A percentile compares a stretch with the other conserved stretches of the same genome.
Conservation (phyloP, 345 rosid genomes). For the Sisymbrium irio region DNA sequence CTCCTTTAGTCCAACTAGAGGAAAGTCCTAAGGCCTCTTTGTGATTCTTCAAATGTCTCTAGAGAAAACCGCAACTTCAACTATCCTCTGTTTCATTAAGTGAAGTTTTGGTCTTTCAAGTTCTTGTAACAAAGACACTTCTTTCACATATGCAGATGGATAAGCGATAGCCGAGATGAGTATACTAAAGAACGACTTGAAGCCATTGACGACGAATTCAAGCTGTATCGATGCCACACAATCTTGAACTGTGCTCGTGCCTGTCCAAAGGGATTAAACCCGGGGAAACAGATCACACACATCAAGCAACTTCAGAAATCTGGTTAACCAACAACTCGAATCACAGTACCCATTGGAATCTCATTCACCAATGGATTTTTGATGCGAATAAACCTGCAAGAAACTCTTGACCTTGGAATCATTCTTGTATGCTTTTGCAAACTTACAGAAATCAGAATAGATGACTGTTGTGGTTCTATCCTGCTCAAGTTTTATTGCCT, state of each 20-base stretch:
- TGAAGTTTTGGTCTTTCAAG: background rate
- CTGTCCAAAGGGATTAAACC: slow-evolving; percentile 97
- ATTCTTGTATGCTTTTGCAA: slow-evolving; percentile 14
- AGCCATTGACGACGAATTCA: slow-evolving; percentile 86
- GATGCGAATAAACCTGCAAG: slow-evolving; percentile 18
- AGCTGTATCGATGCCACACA: slow-evolving; percentile 94
- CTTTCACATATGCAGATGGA: slow-evolving; percentile 59
- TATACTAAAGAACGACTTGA: slow-evolving; percentile 77
- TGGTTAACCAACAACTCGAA: background rate
- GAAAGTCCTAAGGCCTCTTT: background rate
- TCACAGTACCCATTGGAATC: background rate
- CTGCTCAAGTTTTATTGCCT: background rate
- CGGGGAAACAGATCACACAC: slow-evolving; percentile 80
- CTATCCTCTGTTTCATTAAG: background rate
- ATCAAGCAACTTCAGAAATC: slow-evolving; percentile 57
- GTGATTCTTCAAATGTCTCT: background rate
- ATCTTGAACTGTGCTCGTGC: slow-evolving; percentile 96
- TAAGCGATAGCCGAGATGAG: slow-evolving; percentile 93
- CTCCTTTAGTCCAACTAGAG: background rate
- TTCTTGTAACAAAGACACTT: background rate
- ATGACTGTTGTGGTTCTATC: background rate
- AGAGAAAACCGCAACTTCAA: background rate
- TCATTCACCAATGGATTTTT: background rate
- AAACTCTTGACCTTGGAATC: background rate
- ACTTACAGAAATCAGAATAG: background rate